phyloP scores from a whole-genome alignment of 192 early-diverging fungal genomes.

The Umbelopsis sp. region DNA sequence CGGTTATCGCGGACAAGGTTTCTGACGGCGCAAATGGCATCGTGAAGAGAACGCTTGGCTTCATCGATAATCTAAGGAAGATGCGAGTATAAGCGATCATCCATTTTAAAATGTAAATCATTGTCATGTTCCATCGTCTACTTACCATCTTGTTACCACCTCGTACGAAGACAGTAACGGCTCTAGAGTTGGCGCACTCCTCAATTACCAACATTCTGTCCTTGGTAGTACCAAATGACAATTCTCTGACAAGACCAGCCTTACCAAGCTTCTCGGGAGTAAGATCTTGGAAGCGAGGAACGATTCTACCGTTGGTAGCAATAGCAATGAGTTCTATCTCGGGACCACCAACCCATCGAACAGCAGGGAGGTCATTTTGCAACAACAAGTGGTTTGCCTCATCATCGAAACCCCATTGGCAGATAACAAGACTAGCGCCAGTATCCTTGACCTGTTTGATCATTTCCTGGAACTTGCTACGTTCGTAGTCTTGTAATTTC shows the following conservation, averaged over 20 bases:
- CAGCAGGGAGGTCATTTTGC: constrained; percentile 96
- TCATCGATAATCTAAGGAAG: constrained; percentile 90
- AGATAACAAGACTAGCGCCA: constrained; percentile 97
- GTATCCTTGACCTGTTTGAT: constrained; percentile 96
- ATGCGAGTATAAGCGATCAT: neutral
- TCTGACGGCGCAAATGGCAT: constrained; percentile 98
- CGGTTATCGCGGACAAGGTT: constrained; percentile 97
- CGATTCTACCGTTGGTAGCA: constrained; percentile 99
- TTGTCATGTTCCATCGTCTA: neutral
- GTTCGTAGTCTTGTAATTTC: constrained; percentile 95
- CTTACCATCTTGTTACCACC: constrained; percentile 98
- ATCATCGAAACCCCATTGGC: constrained; percentile 99
- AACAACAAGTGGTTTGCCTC: constrained; percentile 99
- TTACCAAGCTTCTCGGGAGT: constrained; percentile 84
- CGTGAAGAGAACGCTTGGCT: constrained; percentile 96
- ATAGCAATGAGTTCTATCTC: constrained; percentile 99
- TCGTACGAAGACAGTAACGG: constrained; percentile 95
- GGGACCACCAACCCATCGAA: constrained; percentile 99
- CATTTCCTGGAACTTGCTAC: constrained; percentile 96
- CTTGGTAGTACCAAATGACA: constrained; percentile 96
- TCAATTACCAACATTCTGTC: constrained; percentile 99
- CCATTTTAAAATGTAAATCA: neutral
- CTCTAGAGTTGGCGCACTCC: constrained; percentile 98
- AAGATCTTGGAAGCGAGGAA: constrained; percentile 98
- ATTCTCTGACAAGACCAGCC: constrained; percentile 93